Base-by-base conservation (phyloP, 2,329 filamentous ascomycete genomes). In the Clarireedia paspali region DNA sequence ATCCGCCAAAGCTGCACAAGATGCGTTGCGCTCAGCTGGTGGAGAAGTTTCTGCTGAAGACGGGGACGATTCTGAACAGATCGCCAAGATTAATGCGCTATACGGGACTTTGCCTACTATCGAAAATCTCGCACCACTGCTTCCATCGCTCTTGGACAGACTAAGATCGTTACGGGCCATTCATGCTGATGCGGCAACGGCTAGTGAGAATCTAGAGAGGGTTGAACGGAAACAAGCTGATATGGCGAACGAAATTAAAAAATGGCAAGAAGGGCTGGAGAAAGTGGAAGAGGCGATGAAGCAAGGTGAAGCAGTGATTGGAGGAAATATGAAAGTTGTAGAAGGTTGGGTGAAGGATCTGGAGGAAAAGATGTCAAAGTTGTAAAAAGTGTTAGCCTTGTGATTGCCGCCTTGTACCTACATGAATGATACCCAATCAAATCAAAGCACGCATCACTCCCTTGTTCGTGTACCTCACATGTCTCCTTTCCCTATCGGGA, bases 71-170 rank as follows among this genome's bases (percentile, higher is more conserved):
- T 74, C 78, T 7, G 90, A 95, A 64, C 88, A 95, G 64, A 80
- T 84, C 42, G 80, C 88, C 53, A 96, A 96, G 70, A 88, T 99
- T 69, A 94, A 95, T 62, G 89, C 91, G 1, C 80, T 99, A 5
- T 96, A 96, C 71, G 87, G 88, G 1, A 89, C 90, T 3, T 75
- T 99, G 15, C 87, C 91, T 1, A 94, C 89, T 0, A 94, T 99
- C 57, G 91, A 96, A 71, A 88, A 80, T 56, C 77, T 99, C 6
- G 81, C 89, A 5, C 94, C 94, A 1, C 78, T 96, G 17, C 78
- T 99, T 4, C 92, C 94, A 1, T 82, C 89, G 5, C 77, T 97
- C 9, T 77, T 99, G 10, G 91, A 96, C 66, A 82, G 94, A 26
- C 75, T 99, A 50, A 81, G 91, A 57, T 95, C 90, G 7, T 76